Percentiles rank a stretch among this genome's conserved stretches.
These are phyloP conservation scores for Colletotrichum tamarilloi DNA, from an alignment of 2,329 filamentous ascomycete genomes.

Conservation along the genomic window DNA sequence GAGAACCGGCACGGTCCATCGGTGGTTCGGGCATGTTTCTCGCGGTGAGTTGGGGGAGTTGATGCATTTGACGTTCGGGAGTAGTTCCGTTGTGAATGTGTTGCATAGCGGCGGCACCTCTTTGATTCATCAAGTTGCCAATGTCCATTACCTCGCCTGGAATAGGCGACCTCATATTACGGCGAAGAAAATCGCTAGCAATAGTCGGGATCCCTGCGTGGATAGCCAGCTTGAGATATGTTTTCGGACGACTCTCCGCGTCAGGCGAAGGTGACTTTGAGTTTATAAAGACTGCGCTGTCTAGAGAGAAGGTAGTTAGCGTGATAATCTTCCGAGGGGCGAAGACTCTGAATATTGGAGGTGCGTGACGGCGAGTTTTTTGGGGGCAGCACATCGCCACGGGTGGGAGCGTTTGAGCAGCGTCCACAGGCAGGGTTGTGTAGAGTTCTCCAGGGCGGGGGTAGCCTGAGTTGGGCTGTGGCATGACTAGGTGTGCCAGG, in stretches of 20 bases:
- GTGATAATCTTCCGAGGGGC: conserved; percentile 2
- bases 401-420: conserved; percentile 27
- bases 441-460: conserved; percentile 17
- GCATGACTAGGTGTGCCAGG: conserved; percentile 35
- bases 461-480: conserved; percentile 10
- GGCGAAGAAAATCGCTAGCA: conserved; percentile 26
- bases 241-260: conserved; percentile 22
- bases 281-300: conserved; percentile 25
- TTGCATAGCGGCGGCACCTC: conserved; percentile 50
- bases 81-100: conserved; percentile 39
- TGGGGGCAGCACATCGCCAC: conserved; percentile 28
- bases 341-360: conserved; percentile 12
- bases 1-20: conserved; percentile 67
- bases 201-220: conserved; percentile 28
- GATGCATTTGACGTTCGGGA: conserved; percentile 39
- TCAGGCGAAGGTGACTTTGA: conserved; percentile 34
- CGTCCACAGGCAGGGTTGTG: conserved; percentile 19
- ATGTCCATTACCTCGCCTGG: conserved; percentile 64
- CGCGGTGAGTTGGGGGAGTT: conserved; percentile 42
- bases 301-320: conserved; percentile 23
- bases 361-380: neutral
- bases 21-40: conserved; percentile 40
- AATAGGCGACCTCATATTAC: conserved; percentile 55
- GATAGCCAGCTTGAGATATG: conserved; percentile 27
- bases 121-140: conserved; percentile 64